phyloP scores from a whole-genome alignment of 2,329 filamentous ascomycete genomes.

The Neopestalotiopsis sp. region DNA sequence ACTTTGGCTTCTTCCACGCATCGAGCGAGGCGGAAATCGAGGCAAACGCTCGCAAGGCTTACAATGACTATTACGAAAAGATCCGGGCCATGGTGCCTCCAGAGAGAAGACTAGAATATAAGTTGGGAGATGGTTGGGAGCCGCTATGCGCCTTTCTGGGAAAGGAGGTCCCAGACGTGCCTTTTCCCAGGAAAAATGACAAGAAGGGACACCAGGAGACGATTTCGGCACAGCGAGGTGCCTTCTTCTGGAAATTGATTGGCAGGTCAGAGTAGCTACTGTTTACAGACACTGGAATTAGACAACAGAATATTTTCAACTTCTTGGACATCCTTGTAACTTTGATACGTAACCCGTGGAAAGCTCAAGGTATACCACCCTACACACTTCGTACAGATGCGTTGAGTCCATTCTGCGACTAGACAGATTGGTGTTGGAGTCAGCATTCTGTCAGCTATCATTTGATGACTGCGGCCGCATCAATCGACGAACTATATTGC shows the following conservation, averaged over 20 bases:
- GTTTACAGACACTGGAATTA: too few species aligned
- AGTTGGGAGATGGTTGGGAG: constrained; percentile 31
- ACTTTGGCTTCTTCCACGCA: constrained; percentile 71
- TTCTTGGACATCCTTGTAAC: too few species aligned
- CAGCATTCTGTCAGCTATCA: too few species aligned
- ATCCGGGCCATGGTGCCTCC: constrained; percentile 33
- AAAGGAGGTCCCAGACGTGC: constrained; percentile 24
- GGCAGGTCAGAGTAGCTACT: neutral
- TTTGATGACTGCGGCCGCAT: too few species aligned
- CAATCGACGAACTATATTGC: too few species aligned
- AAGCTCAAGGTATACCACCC: too few species aligned
- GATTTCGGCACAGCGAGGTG: neutral
- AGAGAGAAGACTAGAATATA: constrained; percentile 35
- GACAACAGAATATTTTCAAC: too few species aligned
- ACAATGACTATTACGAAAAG: constrained; percentile 42
- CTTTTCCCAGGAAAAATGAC: constrained; percentile 35
- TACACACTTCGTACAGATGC: too few species aligned
- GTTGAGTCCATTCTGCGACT: too few species aligned
- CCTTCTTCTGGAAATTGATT: neutral
- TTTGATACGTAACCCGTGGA: too few species aligned
- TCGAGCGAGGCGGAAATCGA: constrained; percentile 59
- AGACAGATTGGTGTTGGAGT: too few species aligned
- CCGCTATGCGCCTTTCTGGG: constrained; percentile 34
- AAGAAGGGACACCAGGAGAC: constrained; percentile 31
- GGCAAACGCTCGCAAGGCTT: constrained; percentile 67